Conservation (phyloP, 2,329 filamentous ascomycete species). For the Penicillium sp. region DNA sequence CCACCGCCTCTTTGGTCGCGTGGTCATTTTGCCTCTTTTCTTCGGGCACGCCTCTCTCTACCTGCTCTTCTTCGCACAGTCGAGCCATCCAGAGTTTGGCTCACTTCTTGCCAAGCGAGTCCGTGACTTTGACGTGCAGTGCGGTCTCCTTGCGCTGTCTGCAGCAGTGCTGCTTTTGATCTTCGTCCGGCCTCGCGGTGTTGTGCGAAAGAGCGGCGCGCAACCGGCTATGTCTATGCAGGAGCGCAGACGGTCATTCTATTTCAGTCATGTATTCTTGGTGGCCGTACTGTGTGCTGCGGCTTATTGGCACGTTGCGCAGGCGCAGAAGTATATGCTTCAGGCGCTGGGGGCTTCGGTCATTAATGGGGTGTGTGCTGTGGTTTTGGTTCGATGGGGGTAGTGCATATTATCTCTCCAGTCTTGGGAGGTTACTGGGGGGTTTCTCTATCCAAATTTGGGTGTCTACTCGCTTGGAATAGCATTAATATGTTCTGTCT, state of each 20-base stretch:
- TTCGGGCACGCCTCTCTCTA: slow-evolving; percentile 52
- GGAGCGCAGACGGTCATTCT: slow-evolving; percentile 47
- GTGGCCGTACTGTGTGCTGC: slow-evolving; percentile 47
- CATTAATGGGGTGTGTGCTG: slow-evolving; percentile 38
- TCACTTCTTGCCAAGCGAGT: slow-evolving; percentile 50
- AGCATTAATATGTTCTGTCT: too few species aligned
- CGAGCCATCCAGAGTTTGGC: slow-evolving; percentile 34
- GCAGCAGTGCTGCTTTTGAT: slow-evolving; percentile 47
- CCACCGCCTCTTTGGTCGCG: slow-evolving; percentile 55
- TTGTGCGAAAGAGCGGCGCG: slow-evolving; percentile 10
- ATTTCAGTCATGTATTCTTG: slow-evolving; percentile 51
- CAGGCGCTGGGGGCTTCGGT: slow-evolving; percentile 47
- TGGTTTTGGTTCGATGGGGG: slow-evolving; percentile 14
- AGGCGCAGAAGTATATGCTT: slow-evolving; percentile 51
- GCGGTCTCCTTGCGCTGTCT: slow-evolving; percentile 49
- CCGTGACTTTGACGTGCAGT: slow-evolving; percentile 53
- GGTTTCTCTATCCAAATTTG: background rate
- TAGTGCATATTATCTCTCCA: background rate
- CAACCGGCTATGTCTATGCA: slow-evolving; percentile 18
- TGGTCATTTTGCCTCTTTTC: slow-evolving; percentile 49
- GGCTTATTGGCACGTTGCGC: slow-evolving; percentile 52
- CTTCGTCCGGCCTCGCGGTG: slow-evolving; percentile 43
- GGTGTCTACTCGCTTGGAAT: too few species aligned
- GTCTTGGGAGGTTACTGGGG: too few species aligned
- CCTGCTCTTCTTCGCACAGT: slow-evolving; percentile 52